Base-by-base conservation (phyloP, 2,329 filamentous ascomycete genomes). In the Pestalotiopsis fici region DNA sequence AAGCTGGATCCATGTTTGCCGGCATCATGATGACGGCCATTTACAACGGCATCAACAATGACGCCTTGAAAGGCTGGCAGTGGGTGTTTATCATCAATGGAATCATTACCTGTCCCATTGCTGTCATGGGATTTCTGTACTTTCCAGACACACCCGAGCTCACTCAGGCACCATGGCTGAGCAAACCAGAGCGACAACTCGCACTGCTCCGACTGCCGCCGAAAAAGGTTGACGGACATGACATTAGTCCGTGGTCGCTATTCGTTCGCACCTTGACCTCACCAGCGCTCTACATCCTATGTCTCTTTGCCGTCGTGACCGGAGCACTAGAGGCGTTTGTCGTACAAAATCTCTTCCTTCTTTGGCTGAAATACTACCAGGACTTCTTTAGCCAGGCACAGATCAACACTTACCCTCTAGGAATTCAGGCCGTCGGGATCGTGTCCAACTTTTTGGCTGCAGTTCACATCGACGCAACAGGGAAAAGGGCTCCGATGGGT, bases 51-150 rank as follows among this genome's bases (percentile, higher is more conserved):
- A 70, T 76, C 67, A 71, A 84, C 27, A 84, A 85, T 0, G 73
- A 81, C 12, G 73, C 72, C 7, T 74, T 85, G 4, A 75, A 77
- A 2, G 83, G 82, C 1, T 87, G 85, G 85, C 75, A 83, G 54
- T 80, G 80, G 84, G 75, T 87, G 0, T 88, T 87, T 63, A 82
- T 88, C 11, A 86, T 88, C 27, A 85, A 87, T 65, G 86, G 85
- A 0, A 79, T 86, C 31, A 87, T 87, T 71, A 85, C 83, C 0
- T 77, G 87, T 2, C 86, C 85, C 0, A 80, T 88, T 13, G 82
- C 84, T 0, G 64, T 88, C 2, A 79, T 83, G 6, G 86, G 86
- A 0, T 86, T 82, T 68, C 65, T 87, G 7, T 81, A 87, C 2
- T 76, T 74, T 62, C 81, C 81, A 0, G 81, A 80, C 0, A 78